phyloP scores from a whole-genome alignment of 1,139 yeast genomes.

The Diutina ranongensis region DNA sequence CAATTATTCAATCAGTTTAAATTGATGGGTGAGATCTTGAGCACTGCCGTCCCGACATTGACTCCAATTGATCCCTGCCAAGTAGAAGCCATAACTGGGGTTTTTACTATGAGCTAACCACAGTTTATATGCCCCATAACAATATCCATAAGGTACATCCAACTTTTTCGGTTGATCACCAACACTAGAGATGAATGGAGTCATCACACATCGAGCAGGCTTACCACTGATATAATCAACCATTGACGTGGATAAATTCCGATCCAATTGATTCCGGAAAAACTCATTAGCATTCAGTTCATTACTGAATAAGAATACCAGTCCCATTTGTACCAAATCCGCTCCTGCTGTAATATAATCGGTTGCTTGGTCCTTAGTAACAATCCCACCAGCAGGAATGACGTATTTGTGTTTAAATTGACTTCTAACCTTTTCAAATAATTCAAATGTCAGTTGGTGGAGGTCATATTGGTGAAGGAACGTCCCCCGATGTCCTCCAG shows the following conservation, averaged over 20 bases:
- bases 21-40: background rate
- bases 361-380: constrained; percentile 14
- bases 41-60: background rate
- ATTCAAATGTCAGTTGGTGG: constrained; percentile 21
- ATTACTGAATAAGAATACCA: constrained; percentile 27
- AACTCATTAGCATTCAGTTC: constrained; percentile 19
- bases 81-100: constrained; percentile 18
- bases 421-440: constrained; percentile 17
- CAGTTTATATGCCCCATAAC: constrained; percentile 22
- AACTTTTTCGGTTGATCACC: constrained; percentile 8
- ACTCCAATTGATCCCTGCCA: constrained; percentile 22
- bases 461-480: constrained; percentile 23
- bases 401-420: constrained; percentile 14
- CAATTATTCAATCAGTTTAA: background rate
- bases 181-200: constrained; percentile 18
- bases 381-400: constrained; percentile 39
- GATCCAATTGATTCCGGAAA: constrained; percentile 9
- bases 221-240: constrained; percentile 27
- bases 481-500: constrained; percentile 45
- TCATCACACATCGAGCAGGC: constrained; percentile 24
- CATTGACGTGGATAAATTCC: constrained; percentile 18
- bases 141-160: constrained; percentile 27
- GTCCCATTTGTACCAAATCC: constrained; percentile 36
- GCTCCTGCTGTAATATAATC: constrained; percentile 25
- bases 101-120: constrained; percentile 9